Conservation (phyloP, 306 rosid genomes). For the Bauhinia variegata region DNA sequence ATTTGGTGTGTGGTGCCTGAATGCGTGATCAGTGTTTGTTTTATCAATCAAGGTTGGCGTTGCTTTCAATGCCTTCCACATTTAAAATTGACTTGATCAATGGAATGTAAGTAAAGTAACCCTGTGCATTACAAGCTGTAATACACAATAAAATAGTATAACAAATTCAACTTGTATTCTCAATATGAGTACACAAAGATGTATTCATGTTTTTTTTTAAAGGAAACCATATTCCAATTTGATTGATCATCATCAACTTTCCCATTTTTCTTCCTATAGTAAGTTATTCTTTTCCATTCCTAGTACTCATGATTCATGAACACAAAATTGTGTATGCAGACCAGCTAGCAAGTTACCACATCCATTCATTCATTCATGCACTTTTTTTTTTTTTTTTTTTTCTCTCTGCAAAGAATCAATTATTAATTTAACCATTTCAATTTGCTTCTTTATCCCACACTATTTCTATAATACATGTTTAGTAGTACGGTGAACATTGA, state of each 20-base stretch:
- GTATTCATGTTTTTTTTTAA: too few species aligned
- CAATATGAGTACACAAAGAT: too few species aligned
- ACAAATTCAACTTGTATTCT: too few species aligned
- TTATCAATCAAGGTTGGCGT: slow-evolving; percentile 19
- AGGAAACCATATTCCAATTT: slow-evolving; percentile 7
- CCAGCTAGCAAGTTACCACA: slow-evolving; percentile 21
- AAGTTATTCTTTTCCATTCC: neutral
- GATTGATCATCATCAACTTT: neutral
- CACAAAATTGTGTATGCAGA: neutral
- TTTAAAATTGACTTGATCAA: neutral
- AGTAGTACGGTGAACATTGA: too few species aligned
- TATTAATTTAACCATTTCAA: slow-evolving; percentile 17
- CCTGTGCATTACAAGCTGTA: too few species aligned
- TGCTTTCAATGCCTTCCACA: slow-evolving; percentile 34
- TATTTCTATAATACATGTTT: too few species aligned
- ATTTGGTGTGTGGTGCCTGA: neutral
- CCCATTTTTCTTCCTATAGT: neutral
- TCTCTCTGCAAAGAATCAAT: slow-evolving; percentile 33
- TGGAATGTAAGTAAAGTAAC: neutral
- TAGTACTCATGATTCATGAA: neutral
- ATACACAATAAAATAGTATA: too few species aligned
- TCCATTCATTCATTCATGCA: too few species aligned
- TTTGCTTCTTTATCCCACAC: neutral
- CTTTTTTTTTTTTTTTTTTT: too few species aligned
- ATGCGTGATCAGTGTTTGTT: slow-evolving; percentile 6